Evolutionary conservation across 768 basidiomycete genomes (phyloP), one percentile per base, ranked within the genome.

Genomic region (Boletus pseudo-olivaceus): DNA sequence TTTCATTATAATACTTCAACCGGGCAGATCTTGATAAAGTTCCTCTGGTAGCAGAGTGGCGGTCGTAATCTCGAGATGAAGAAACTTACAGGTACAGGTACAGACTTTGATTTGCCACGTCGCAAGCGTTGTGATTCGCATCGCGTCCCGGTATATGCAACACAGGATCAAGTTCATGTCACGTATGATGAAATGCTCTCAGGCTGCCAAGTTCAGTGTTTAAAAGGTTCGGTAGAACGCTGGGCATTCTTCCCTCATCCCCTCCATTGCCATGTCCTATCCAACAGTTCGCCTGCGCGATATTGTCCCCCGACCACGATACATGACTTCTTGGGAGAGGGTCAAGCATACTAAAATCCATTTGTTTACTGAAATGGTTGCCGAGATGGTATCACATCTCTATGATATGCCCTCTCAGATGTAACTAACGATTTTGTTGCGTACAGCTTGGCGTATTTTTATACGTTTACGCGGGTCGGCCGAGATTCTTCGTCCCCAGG

Each of bases 391-490:
- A 53, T 65, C 68, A 7, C 1, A 32, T 50, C 35, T 20, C 30
- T n/a, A 4, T 47, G 19, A 19, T 46, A 19, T 34, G 10, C 20
- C 8, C 34, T 40, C 23, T 38, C 43, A 33, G 0, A n/a, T 14
- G 19, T n/a, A n/a, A 26, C 61, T 54, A 54, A 56, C 34, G 19
- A 49, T 46, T 45, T 33, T 37, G 15, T 19, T 52, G 19, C 49
- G 4, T 33, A 17, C 55, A 85, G 83, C 49, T 82, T 35, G 85
- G 84, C 12, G 82, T 81, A 15, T 85, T 84, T 65, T 69, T 87
- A 56, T 86, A 83, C 62, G 76, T 77, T 26, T 82, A 79, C 53
- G 72, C 72, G n/a, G 82, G 81, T 75, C 37, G 55, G 74, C 48
- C n/a, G 10, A 27, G 2, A 10, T 41, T 42, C 32, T 32, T 53